Base-by-base conservation (phyloP, 2,329 filamentous ascomycete genomes). In the Juglanconis juglandina region DNA sequence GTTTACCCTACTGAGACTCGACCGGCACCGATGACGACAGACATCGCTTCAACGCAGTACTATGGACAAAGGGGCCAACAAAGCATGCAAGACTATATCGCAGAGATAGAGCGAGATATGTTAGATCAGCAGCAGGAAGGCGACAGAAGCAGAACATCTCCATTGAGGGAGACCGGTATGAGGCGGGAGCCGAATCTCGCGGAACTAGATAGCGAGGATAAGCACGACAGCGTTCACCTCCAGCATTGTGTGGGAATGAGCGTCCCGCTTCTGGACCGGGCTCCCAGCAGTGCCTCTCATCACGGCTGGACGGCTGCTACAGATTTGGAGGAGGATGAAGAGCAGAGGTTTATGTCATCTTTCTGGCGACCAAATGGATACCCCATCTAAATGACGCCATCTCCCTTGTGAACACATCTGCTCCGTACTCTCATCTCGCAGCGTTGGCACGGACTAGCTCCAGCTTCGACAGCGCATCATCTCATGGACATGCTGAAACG, bases 321-420 rank as follows among this genome's bases (percentile, higher is more conserved):
- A 3, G 24, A 56, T 13, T 17, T 50, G 17, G 41, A 59, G 44
- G 34, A 33, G 35, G 48, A 56, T 14, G 53, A 58, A 51, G 61
- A 63, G 51, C 50, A 58, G 32, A 58, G 30, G 8, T 63, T 61
- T 47, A 55, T 42, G 41, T 56, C 61, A 32, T 58, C 46, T 13
- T 61, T 61, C 34, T 61, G 61, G 54, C 50, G 58, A 13, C 53
- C 50, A 39, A 54, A 60, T 52, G 30, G n/a, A 54, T 50, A 55
- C 13, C 56, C 50, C 34, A 47, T 30, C 24, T 42, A 32, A 44
- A 34, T 42, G 9, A 50, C 24, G 50, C 7, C 10, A 14, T 32
- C 5, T 13, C 32, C 13, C 7, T 11, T 47, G 8, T 37, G 24
- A 5, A 39, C 5, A 9, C 3, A n/a, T 14, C 47, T 33, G 24